Conservation (phyloP, 176 grass and related monocot genomes). For the Oryza meridionalis region DNA sequence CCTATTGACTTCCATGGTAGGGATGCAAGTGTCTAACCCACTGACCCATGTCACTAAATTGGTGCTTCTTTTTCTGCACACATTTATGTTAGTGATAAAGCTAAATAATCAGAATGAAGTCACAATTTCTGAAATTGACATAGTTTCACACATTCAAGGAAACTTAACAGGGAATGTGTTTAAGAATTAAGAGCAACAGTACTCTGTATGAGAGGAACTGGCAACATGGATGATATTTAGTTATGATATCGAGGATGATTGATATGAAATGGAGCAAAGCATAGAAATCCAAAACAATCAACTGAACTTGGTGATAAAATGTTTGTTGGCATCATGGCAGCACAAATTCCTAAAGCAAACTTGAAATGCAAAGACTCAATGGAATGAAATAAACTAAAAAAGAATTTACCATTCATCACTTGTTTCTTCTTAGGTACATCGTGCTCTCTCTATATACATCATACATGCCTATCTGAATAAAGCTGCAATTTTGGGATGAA, state of each 20-base stretch:
- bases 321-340: not conserved
- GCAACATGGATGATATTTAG: slow-evolving; percentile 23
- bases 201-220: not conserved
- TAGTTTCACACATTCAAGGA: not conserved
- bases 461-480: slow-evolving; percentile 4
- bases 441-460: not conserved
- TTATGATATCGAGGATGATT: not conserved
- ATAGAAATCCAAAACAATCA: not conserved
- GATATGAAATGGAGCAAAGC: not conserved
- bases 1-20: not conserved
- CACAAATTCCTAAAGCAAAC: not conserved
- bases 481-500: not conserved
- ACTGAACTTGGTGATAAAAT: not conserved
- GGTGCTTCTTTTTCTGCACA: not conserved
- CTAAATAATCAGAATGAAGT: not conserved
- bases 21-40: not conserved
- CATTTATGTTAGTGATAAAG: not conserved
- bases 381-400: slow-evolving; percentile 8
- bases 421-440: not conserved
- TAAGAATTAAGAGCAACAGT: not conserved
- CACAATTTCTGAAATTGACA: slow-evolving; percentile 14
- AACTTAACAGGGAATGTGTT: not conserved
- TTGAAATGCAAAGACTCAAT: not conserved
- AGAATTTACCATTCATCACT: not conserved
- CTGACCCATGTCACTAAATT: not conserved